Conservation (phyloP, 805 yeast species). For the Sugiyamaella mastotermitis region DNA sequence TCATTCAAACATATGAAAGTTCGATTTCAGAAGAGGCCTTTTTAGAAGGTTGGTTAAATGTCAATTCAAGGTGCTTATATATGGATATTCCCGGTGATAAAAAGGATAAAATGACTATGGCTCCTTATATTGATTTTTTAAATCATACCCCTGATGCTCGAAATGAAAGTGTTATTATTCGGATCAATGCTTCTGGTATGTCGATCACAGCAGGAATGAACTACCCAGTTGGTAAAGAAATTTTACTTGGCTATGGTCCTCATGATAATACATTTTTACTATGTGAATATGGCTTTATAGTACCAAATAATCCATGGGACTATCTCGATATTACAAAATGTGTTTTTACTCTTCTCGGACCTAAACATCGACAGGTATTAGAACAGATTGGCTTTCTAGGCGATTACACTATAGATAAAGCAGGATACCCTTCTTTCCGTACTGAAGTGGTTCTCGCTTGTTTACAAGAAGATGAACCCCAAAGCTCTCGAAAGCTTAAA, state of each 20-base stretch:
- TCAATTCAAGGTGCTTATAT: slow-evolving; percentile 87
- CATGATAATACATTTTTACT: slow-evolving; percentile 78
- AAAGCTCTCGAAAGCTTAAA: slow-evolving; percentile 2
- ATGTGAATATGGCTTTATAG: slow-evolving; percentile 81
- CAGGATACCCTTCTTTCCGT: slow-evolving; percentile 57
- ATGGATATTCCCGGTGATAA: slow-evolving; percentile 53
- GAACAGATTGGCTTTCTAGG: slow-evolving; percentile 54
- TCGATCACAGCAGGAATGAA: slow-evolving; percentile 39
- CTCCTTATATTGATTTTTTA: slow-evolving; percentile 83
- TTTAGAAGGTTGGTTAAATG: slow-evolving; percentile 76
- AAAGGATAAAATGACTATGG: slow-evolving; percentile 69
- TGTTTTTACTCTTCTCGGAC: slow-evolving; percentile 35
- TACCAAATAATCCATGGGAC: slow-evolving; percentile 59
- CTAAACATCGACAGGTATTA: slow-evolving; percentile 41
- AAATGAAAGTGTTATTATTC: slow-evolving; percentile 20
- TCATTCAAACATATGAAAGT: slow-evolving; percentile 22
- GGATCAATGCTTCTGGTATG: slow-evolving; percentile 45
- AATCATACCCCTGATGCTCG: slow-evolving; percentile 51
- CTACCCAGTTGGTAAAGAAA: slow-evolving; percentile 45
- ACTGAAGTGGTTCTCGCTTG: slow-evolving; percentile 67
- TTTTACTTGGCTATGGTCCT: slow-evolving; percentile 77
- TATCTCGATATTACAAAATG: slow-evolving; percentile 54
- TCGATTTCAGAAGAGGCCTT: slow-evolving; percentile 25
- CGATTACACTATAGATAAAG: slow-evolving; percentile 58
- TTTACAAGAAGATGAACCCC: slow-evolving; percentile 5